Base-by-base conservation (phyloP, 371 early-diverging fungal genomes). In the Dentiscutata heterogama region DNA sequence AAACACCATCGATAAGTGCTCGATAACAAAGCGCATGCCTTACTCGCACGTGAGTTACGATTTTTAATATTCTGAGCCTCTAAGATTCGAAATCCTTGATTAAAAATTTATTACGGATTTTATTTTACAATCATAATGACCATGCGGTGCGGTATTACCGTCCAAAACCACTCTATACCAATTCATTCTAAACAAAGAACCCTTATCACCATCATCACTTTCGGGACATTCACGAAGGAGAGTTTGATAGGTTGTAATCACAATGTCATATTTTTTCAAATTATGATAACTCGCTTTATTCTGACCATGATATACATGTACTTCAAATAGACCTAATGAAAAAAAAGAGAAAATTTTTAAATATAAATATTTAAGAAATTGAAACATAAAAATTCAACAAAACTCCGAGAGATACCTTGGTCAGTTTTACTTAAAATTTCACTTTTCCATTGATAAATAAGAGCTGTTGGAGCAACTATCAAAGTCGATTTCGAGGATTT, bases 1-100 rank as follows among this genome's bases (percentile, higher is more conserved):
- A 98, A 86, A 74, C 97, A 94, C 94, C 96, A 96, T 64, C 97
- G 89, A 71, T 94, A 92, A 27, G 84, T 85, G 3, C 95, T 87
- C 4, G 83, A 78, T 6, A 97, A 78, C n/a, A 84, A 82, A 31
- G 88, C 85, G 56, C 95, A 92, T 5, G 94, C 91, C 46, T 85
- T 80, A 22, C 94, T 90, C 1, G 93, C 84, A 16, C 90, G 86
- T 0, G 97, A 95, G 18, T 87, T 86, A 42, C 88, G 87, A 86
- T 97, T 96, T 83, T 95, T 94, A 70, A 98, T 94, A 35, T 91
- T 86, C 82, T 98, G 98, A 5, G 97, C 97, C 87, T 98, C 98
- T 85, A 42, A 10, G 29, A 60, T 96, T 80, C 22, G 90, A 2
- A 27, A 60, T 27, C 50, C 50, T 18, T 29, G 14, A 80, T 60